These are phyloP conservation scores for Ophiostoma himal-ulmi DNA, from an alignment of 2,329 filamentous ascomycete genomes.

Conservation along the genomic window DNA sequence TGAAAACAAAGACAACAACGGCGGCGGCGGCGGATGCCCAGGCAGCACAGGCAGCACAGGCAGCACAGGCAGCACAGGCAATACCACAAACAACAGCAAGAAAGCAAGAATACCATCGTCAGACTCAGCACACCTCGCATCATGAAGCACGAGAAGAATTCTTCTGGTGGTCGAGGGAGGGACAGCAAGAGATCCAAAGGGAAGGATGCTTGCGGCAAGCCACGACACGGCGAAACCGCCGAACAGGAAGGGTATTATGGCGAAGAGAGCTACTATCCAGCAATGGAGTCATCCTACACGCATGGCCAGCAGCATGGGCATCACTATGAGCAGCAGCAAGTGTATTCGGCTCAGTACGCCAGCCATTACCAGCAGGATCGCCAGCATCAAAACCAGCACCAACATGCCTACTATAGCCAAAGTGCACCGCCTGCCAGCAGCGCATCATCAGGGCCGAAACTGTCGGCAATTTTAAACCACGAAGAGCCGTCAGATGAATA, in stretches of 20 bases:
- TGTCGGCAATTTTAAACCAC: slow-evolving; percentile 21
- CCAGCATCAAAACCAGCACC: not conserved
- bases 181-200: slow-evolving; percentile 3
- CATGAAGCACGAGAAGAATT: not conserved
- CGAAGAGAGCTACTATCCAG: slow-evolving; percentile 1
- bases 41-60: not conserved
- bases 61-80: not conserved
- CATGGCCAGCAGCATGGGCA: not conserved
- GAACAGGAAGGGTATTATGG: not conserved
- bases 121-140: not conserved
- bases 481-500: not conserved
- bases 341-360: not conserved
- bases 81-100: not conserved
- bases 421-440: not conserved
- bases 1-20: not conserved
- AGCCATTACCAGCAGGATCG: not conserved
- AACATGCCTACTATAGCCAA: not conserved
- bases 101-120: not conserved
- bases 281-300: not conserved
- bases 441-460: slow-evolving; percentile 1
- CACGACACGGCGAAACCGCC: not conserved
- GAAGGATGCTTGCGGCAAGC: not conserved
- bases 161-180: not conserved
- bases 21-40: not conserved
- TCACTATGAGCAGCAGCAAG: not conserved